Base-by-base conservation (phyloP, 345 rosid species). In the Psidium guajava region DNA sequence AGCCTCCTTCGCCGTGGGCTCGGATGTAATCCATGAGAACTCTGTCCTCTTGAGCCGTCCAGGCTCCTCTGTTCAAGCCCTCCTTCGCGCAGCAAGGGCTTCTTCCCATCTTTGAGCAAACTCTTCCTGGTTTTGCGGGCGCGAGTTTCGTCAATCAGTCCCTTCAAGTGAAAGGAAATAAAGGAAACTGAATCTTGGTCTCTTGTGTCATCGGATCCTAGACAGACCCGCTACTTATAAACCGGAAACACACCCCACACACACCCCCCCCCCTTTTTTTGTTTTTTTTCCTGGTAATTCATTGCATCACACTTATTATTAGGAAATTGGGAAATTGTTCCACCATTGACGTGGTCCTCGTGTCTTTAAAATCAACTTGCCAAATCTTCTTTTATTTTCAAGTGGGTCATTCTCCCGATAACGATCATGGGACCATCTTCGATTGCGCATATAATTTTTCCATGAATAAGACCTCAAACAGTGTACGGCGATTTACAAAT, bases 51-150 rank as follows among this genome's bases (percentile, higher is more conserved):
- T 84, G 57, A 21, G 88, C 84, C 2, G 87, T 89, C 91, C 91
- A 89, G 28, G 91, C 85, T 32, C 91, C 91, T 36, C 85, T 87
- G 57, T 85, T 89, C 57, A 89, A 27, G 15, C 85, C 91, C 54
- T 84, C 88, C 44, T 84, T 84, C 7, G 59, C 32, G 49, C 88
- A 89, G 56, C 89, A 86, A 22, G 88, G 87, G 22, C 84, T 87
- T 54, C 89, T 84, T 53, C 89, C 89, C 91, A 89, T 89, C 25
- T 32, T 82, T 52, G 77, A 32, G 24, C 21, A 16, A 16, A 32
- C 4, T 75, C 83, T n/a, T 1, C 54, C 49, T 50, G 54, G 22
- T 28, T 32, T 36, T 47, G 51, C 2, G 7, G 9, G 80, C 13
- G 47, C 47, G 47, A 18, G 42, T 69, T 36, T 8, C 24, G 75